Evolutionary conservation across 2,329 filamentous ascomycete genomes (phyloP), one percentile per base, ranked within the genome.

Genomic region (Sclerotinia glacialis): DNA sequence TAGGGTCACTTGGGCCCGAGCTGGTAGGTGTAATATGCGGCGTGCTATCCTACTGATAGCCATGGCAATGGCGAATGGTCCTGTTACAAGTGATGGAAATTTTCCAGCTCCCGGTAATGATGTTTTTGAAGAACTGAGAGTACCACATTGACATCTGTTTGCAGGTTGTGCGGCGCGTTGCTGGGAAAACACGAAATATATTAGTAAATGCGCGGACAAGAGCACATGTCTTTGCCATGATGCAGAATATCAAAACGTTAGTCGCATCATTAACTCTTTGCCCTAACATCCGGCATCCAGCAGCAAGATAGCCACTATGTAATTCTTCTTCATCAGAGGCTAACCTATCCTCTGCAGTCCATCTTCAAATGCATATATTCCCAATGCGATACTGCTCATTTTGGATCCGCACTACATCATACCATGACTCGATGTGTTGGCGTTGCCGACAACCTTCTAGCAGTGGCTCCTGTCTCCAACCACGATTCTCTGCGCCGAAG

Each of bases 361-460:
- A 72, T 78, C 46, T 76, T 73, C 56, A 76, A 77, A 67, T 78
- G 76, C 64, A 69, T 78, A 23, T 77, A 78, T 67, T 77, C 77
- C 7, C 77, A 78, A 67, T 78, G 77, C 60, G 73, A 74, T 54
- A 77, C 75, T 21, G 68, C 70, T 54, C 72, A 76, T 49, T 78
- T 77, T 63, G 74, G 73, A 23, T 67, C 71, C 26, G 77, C 77
- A 16, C 71, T 78, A 28, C 76, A 78, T 67, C 69, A 76, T 65
- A 70, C 73, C 21, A 73, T 77, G 9, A 70, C 71, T 47, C 71
- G 72, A 68, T 78, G 77, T 66, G 70, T 71, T 50, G 69, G 65
- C 23, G 62, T 68, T 31, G 68, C 58, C 14, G 66, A 68, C 31
- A 71, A 74, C 31, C 69, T 73, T 49, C 47, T 65, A 40, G 68